Evolutionary conservation across 768 basidiomycete genomes (phyloP), one percentile per base, ranked within the genome.

Genomic region (Clitopilus passeckerianus): DNA sequence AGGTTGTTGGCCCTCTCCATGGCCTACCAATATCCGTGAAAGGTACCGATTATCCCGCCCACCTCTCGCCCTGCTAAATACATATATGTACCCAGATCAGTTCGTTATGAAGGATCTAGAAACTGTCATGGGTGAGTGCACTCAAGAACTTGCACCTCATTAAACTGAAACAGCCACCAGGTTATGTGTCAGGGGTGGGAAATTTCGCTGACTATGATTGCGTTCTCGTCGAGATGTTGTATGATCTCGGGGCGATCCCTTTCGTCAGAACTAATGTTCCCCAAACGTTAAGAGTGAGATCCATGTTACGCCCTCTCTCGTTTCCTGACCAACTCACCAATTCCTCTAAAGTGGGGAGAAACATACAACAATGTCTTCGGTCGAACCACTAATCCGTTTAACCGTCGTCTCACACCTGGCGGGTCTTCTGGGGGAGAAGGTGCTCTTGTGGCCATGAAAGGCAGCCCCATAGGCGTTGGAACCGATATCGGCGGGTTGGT

Each of bases 371-470:
- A 83, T 63, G 76, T 87, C 3, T 89, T 80, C 63, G 87, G 86
- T 2, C 77, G 84, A 1, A 87, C 87, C 5, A 63, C 74, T 30
- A 87, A 89, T 64, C 87, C 87, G 0, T 80, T 78, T 63, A 87
- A 86, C 64, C 74, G 79, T 2, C 70, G 72, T 0, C 72, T 86
- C 34, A 86, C 83, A 1, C 73, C 77, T 1, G 88, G 88, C 1
- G 88, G 87, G 1, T 86, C 85, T 0, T 83, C 82, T 1, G 88
- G 87, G 1, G 88, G 88, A 0, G 88, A 89, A 71, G 83, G 83
- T 8, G 86, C 87, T 0, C 72, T 89, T 0, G 60, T 88, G 2
- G 86, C 80, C 0, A 72, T 86, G 72, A 80, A 78, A 61, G 86
- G 87, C 12, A 80, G 80, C 52, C 80, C 80, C 3, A 65, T 89